Evolutionary conservation across 169 alveolate genomes (phyloP).

Genomic region (Theileria luwenshuni): DNA sequence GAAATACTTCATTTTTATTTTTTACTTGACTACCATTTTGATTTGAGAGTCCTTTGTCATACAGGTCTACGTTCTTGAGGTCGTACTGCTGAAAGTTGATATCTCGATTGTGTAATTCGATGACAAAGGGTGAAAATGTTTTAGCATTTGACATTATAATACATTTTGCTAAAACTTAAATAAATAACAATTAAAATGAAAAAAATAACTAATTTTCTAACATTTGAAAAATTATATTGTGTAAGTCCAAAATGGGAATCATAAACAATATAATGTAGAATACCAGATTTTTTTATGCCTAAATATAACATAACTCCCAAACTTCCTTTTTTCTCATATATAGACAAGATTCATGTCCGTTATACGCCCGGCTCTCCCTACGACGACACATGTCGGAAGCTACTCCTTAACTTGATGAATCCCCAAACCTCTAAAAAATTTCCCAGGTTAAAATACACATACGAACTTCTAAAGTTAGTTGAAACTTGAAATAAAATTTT

Average conservation of each 20-base stretch:
- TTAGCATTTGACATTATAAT: constrained; percentile 16
- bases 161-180: constrained; percentile 3
- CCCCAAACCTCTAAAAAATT: constrained; percentile 28
- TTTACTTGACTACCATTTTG: neutral
- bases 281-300: constrained; percentile 38
- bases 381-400: constrained; percentile 62
- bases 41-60: constrained; percentile 24
- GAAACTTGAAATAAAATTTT: neutral
- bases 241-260: constrained; percentile 4
- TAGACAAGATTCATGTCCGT: constrained; percentile 56
- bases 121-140: constrained; percentile 21
- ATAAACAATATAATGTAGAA: neutral
- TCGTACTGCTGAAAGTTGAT: constrained; percentile 36
- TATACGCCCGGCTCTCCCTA: constrained; percentile 56
- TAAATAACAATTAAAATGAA: neutral
- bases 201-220: constrained; percentile 4
- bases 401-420: constrained; percentile 27
- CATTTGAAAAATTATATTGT: too few relatives aligned
- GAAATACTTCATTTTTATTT: constrained; percentile 1
- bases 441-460: constrained; percentile 40
- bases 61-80: neutral
- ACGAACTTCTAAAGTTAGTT: constrained; percentile 54
- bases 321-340: constrained; percentile 49
- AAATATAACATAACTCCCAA: constrained; percentile 36
- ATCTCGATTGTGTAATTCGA: constrained; percentile 47